Evolutionary conservation across 2,329 filamentous ascomycete genomes (phyloP), one percentile per base, ranked within the genome.

Genomic region (Chaetothyriales sp.): DNA sequence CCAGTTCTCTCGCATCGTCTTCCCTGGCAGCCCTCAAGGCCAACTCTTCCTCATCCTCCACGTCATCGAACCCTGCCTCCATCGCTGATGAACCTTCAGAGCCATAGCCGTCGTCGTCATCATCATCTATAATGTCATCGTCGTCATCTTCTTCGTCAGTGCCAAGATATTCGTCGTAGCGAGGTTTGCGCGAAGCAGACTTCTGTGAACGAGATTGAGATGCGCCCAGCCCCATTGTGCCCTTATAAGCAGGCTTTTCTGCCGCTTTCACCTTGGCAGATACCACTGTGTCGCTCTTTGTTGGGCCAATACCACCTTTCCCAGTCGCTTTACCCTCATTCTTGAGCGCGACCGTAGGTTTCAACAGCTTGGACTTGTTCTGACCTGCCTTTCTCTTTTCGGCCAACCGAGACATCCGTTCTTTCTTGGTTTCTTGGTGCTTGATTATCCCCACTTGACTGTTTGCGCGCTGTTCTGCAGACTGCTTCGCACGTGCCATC

Each of bases 401-500:
- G 53, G 73, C 55, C 39, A 57, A 68, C 61, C 74, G 76, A 51
- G 74, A 75, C 36, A 78, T 57, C 50, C 73, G 75, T 58, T 80
- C 77, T 44, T 76, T 74, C 2, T 61, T 63, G 3, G 67, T 50
- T 56, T 80, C 77, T 18, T 25, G 22, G 58, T 80, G 74, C 61
- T 76, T 78, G 62, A 80, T 73, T 44, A 72, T 67, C 42, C 75
- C 76, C 39, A 75, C 63, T 50, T 61, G 55, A 39, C 57, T 59
- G 39, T 69, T 63, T 20, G 70, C 65, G 12, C 68, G 69, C 55
- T 70, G 67, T 48, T 43, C 48, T 54, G 52, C 47, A 32, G 73
- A 66, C 59, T 70, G 71, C 51, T 71, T 70, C 47, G 73, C 74
- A 61, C 80, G 76, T 44, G 79, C 79, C 57, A 82, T 71, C 44